phyloP scores from a whole-genome alignment of 2,329 filamentous ascomycete genomes.

The Arthrobotrys sinensis region DNA sequence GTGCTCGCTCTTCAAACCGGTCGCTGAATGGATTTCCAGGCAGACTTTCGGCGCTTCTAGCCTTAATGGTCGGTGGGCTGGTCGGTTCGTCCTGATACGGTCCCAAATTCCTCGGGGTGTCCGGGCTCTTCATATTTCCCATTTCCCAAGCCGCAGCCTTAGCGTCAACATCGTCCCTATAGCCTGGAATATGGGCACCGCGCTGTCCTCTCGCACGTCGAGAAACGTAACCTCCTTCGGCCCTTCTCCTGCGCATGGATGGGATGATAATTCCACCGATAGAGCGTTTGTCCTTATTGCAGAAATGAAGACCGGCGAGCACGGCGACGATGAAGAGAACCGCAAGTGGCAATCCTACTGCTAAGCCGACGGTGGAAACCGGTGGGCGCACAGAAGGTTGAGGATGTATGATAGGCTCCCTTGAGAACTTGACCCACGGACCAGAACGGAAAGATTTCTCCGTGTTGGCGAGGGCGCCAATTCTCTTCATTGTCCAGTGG shows the following conservation, averaged over 20 bases:
- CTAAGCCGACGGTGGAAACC: conserved; percentile 53
- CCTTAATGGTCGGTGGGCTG: conserved; percentile 41
- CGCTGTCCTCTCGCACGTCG: conserved; percentile 31
- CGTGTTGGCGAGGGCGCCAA: conserved; percentile 40
- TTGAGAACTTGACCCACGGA: conserved; percentile 40
- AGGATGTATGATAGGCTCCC: conserved; percentile 34
- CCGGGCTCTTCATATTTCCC: conserved; percentile 54
- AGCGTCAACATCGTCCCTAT: conserved; percentile 49
- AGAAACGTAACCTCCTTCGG: conserved; percentile 42
- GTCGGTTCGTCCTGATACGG: conserved; percentile 58
- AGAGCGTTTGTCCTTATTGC: conserved; percentile 46
- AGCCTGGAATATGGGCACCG: conserved; percentile 35
- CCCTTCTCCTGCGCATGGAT: conserved; percentile 51
- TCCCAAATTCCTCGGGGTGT: conserved; percentile 35
- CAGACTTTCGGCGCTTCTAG: conserved; percentile 43
- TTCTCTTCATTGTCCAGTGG: conserved; percentile 54
- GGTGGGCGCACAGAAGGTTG: conserved; percentile 38
- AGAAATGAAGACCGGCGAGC: conserved; percentile 41
- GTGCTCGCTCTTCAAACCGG: conserved; percentile 33
- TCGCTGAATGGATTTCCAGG: conserved; percentile 53
- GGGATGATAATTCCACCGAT: conserved; percentile 54
- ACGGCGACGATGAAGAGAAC: conserved; percentile 45
- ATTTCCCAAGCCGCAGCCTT: conserved; percentile 60
- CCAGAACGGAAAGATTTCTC: conserved; percentile 54
- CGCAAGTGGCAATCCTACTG: conserved; percentile 48